Percentiles rank a stretch among this genome's conserved stretches.
phyloP scores from a whole-genome alignment of 1,139 yeast species.

The Candida anutae region DNA sequence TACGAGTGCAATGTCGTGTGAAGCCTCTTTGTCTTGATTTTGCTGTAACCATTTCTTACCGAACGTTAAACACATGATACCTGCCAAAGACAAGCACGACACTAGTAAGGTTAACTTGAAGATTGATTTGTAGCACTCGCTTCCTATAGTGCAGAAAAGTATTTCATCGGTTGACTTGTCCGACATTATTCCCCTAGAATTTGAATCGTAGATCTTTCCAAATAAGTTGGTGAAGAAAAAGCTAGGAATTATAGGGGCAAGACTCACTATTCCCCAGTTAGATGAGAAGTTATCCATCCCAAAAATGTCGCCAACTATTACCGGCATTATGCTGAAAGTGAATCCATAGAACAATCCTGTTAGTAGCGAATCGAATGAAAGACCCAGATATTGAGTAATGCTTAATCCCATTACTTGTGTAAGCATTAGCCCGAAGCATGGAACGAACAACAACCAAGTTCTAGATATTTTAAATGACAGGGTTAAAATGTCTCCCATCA shows the following conservation, averaged over 20 bases:
- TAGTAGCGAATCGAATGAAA: constrained; percentile 34
- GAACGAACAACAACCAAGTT: constrained; percentile 39
- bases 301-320: constrained; percentile 50
- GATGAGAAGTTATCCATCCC: constrained; percentile 48
- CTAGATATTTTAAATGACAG: constrained; percentile 37
- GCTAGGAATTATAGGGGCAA: constrained; percentile 49
- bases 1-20: too few relatives aligned
- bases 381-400: constrained; percentile 17
- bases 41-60: constrained; percentile 3
- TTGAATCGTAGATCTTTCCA: constrained; percentile 45
- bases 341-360: constrained; percentile 54
- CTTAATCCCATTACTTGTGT: constrained; percentile 37
- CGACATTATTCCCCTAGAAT: constrained; percentile 12
- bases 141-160: constrained; percentile 28
- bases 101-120: constrained; percentile 25
- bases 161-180: constrained; percentile 2
- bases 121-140: constrained; percentile 35
- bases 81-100: constrained; percentile 6
- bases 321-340: constrained; percentile 49
- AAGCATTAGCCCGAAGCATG: constrained; percentile 31
- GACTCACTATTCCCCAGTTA: constrained; percentile 51
- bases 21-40: too few relatives aligned
- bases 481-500: constrained; percentile 43
- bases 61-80: constrained; percentile 5
- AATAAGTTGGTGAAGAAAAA: constrained; percentile 43